Evolutionary conservation across 2,329 filamentous ascomycete species (phyloP).

Genomic region (Cercospora janseana): DNA sequence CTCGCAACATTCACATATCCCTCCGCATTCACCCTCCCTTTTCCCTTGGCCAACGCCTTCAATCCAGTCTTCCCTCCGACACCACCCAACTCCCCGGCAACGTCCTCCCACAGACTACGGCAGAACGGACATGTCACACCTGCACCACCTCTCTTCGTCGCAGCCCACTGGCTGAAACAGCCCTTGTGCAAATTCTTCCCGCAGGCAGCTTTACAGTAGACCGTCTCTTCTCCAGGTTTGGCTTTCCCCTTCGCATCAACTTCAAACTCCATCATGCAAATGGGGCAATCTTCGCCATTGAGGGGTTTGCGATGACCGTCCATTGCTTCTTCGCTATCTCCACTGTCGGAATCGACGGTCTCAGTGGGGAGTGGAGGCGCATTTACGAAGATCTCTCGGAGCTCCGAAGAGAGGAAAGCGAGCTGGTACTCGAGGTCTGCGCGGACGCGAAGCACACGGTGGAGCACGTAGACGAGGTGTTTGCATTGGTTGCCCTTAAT

Average conservation of each 20-base stretch:
- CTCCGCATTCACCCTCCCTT: constrained; percentile 28
- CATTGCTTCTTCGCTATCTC: constrained; percentile 41
- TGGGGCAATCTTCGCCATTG: constrained; percentile 60
- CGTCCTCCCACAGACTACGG: constrained; percentile 32
- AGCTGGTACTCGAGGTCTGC: constrained; percentile 58
- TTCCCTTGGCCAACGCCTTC: constrained; percentile 28
- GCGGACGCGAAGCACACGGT: constrained; percentile 58
- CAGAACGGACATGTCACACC: constrained; percentile 37
- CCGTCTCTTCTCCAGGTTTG: constrained; percentile 42
- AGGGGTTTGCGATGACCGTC: constrained; percentile 56
- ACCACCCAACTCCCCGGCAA: constrained; percentile 18
- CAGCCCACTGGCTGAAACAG: constrained; percentile 57
- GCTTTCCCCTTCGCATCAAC: constrained; percentile 15
- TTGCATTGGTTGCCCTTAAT: constrained; percentile 57
- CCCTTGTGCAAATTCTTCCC: constrained; percentile 61
- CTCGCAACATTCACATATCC: constrained; percentile 38
- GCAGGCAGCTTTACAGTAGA: constrained; percentile 61
- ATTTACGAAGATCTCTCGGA: constrained; percentile 56
- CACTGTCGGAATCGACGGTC: constrained; percentile 33
- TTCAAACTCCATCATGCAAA: constrained; percentile 49
- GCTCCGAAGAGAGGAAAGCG: constrained; percentile 59
- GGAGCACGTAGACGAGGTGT: constrained; percentile 61
- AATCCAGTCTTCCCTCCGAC: constrained; percentile 22
- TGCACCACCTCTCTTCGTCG: constrained; percentile 27
- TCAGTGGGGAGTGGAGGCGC: constrained; percentile 52